Evolutionary conservation across 352 stramenopile species (phyloP).

Genomic region (Globisporangium uncinulatum): DNA sequence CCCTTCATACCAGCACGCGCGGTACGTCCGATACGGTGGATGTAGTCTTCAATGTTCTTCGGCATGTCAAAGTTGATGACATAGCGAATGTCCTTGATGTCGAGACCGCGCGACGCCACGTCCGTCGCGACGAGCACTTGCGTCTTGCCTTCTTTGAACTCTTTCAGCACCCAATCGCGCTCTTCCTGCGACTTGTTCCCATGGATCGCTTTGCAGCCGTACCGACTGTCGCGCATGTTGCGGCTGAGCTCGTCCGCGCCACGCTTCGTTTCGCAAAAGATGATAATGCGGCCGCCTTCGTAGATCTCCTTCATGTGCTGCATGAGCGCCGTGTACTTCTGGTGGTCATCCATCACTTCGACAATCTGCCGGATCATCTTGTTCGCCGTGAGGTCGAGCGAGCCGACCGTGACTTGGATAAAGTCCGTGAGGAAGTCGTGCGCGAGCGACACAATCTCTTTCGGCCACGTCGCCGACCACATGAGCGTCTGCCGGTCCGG

Average conservation of each 20-base stretch:
- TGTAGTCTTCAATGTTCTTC: conserved; percentile 98
- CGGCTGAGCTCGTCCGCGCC: conserved; percentile 95
- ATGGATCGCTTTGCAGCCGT: conserved; percentile 97
- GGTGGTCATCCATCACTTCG: conserved; percentile 94
- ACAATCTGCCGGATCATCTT: conserved; percentile 98
- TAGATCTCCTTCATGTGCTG: conserved; percentile 81
- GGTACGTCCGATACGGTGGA: conserved; percentile 98
- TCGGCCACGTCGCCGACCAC: conserved; percentile 98
- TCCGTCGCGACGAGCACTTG: conserved; percentile 98
- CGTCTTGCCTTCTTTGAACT: conserved; percentile 96
- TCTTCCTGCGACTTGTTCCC: conserved; percentile 98
- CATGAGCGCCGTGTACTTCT: conserved; percentile 93
- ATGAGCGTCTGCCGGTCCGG: conserved; percentile 98
- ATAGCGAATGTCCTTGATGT: conserved; percentile 99
- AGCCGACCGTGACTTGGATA: conserved; percentile 94
- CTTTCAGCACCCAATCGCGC: conserved; percentile 95
- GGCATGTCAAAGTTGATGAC: conserved; percentile 99
- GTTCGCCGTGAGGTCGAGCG: conserved; percentile 96
- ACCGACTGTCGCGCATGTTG: conserved; percentile 91
- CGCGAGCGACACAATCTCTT: conserved; percentile 96
- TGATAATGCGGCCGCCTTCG: conserved; percentile 93
- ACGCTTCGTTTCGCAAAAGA: conserved; percentile 99
- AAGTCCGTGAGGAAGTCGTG: conserved; percentile 98
- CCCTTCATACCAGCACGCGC: conserved; percentile 96
- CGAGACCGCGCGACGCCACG: conserved; percentile 98